phyloP scores from a whole-genome alignment of 345 rosid genomes.

The Diplotaxis tenuifolia region DNA sequence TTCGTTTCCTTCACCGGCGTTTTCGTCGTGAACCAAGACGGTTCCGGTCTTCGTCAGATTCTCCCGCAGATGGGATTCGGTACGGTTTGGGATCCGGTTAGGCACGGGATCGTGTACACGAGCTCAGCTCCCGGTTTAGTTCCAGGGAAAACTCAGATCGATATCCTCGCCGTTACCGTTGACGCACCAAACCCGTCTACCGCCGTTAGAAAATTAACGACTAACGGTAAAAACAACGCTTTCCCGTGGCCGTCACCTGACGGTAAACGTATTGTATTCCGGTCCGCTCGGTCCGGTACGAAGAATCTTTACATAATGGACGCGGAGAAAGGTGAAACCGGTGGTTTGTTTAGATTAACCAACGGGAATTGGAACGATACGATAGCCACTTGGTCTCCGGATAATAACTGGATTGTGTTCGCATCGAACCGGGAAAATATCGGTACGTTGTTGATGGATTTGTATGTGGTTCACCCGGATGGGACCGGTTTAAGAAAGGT shows the following conservation, averaged over 20 bases:
- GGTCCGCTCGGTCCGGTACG: conserved; percentile 70
- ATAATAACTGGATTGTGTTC: conserved; percentile 67
- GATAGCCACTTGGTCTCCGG: conserved; percentile 89
- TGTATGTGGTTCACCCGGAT: conserved; percentile 74
- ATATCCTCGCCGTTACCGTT: conserved; percentile 58
- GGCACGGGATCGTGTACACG: conserved; percentile 58
- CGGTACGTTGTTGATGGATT: conserved; percentile 59
- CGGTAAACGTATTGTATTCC: conserved; percentile 73
- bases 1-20: conserved; percentile 64
- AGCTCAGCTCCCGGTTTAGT: conserved; percentile 68
- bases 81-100: conserved; percentile 74
- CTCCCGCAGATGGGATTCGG: conserved; percentile 52
- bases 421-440: conserved; percentile 71
- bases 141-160: conserved; percentile 51
- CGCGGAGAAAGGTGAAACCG: conserved; percentile 54
- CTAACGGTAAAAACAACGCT: conserved; percentile 67
- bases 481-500: conserved; percentile 70
- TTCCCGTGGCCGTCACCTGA: conserved; percentile 84
- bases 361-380: conserved; percentile 83
- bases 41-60: conserved; percentile 53
- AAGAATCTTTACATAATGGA: conserved; percentile 87
- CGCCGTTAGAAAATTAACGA: conserved; percentile 52
- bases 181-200: conserved; percentile 35
- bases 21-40: conserved; percentile 64
- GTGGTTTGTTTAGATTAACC: conserved; percentile 59